Conservation (phyloP, 164 flowering plant species). For the Magnolia kwangsiensis region DNA sequence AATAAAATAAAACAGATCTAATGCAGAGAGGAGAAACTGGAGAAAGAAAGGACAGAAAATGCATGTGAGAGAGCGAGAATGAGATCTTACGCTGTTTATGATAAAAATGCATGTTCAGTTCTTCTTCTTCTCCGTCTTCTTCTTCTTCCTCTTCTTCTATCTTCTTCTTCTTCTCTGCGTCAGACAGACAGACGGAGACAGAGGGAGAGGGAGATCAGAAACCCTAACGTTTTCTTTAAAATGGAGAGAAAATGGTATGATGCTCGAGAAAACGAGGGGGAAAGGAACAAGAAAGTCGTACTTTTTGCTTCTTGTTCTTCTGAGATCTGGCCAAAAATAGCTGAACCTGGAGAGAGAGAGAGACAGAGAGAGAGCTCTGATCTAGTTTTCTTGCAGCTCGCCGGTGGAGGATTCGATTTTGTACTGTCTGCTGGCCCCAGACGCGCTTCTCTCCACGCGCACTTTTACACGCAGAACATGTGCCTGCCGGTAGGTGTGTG, state of each 20-base stretch:
- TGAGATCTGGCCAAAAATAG: neutral
- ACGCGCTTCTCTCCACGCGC: neutral
- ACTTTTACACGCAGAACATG: neutral
- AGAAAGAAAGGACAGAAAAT: neutral
- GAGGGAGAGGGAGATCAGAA: neutral
- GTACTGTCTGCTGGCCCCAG: neutral
- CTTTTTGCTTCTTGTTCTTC: neutral
- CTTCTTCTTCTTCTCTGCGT: neutral
- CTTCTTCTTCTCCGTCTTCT: neutral
- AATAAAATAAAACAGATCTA: too few relatives aligned
- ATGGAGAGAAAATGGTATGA: neutral
- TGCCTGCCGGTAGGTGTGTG: neutral
- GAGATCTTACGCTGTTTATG: neutral
- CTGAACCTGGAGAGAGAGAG: neutral
- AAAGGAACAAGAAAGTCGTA: neutral
- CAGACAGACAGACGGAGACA: too few relatives aligned
- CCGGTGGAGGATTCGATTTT: neutral
- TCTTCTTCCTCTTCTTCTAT: neutral
- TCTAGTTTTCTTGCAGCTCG: neutral
- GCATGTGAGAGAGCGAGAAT: neutral
- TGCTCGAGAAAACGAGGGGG: neutral
- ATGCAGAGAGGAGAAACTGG: neutral
- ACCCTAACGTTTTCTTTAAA: neutral
- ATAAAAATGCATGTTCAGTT: neutral
- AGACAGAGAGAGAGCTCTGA: neutral